Conservation (phyloP, 257 asterid species). For the Solanum virginianum region DNA sequence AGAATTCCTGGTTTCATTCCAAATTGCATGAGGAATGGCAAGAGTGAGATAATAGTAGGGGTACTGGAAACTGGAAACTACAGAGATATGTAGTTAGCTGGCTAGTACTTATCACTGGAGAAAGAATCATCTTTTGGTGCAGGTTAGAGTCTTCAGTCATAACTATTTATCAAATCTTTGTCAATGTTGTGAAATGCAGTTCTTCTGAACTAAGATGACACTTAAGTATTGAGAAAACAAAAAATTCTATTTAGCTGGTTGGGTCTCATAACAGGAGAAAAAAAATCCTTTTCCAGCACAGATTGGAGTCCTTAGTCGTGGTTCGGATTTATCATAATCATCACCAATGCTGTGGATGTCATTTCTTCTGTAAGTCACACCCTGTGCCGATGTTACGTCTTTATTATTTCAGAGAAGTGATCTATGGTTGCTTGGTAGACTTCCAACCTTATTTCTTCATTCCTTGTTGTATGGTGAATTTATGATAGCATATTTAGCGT, state of each 20-base stretch:
- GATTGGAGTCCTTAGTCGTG: not conserved
- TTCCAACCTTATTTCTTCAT: not conserved
- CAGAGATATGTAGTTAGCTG: not conserved
- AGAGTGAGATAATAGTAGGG: not conserved
- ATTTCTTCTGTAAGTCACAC: not conserved
- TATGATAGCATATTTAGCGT: not conserved
- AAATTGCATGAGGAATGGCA: not conserved
- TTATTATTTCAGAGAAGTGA: not conserved
- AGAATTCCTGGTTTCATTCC: not conserved
- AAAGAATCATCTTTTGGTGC: not conserved
- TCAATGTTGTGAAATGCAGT: not conserved
- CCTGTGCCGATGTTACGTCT: not conserved
- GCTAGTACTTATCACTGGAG: not conserved
- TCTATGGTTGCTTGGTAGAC: not conserved
- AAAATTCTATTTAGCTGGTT: not conserved
- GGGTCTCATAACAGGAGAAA: not conserved
- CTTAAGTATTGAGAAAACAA: not conserved
- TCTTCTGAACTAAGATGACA: not conserved
- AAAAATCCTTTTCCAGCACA: not conserved
- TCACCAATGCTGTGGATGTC: not conserved
- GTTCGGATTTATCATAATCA: not conserved
- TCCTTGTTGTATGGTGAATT: not conserved
- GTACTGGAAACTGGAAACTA: not conserved
- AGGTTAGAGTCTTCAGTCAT: not conserved
- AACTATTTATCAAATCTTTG: not conserved